These are phyloP conservation scores for Juglanconis oblonga DNA, from an alignment of 2,329 filamentous ascomycete genomes.

Conservation along the genomic window DNA sequence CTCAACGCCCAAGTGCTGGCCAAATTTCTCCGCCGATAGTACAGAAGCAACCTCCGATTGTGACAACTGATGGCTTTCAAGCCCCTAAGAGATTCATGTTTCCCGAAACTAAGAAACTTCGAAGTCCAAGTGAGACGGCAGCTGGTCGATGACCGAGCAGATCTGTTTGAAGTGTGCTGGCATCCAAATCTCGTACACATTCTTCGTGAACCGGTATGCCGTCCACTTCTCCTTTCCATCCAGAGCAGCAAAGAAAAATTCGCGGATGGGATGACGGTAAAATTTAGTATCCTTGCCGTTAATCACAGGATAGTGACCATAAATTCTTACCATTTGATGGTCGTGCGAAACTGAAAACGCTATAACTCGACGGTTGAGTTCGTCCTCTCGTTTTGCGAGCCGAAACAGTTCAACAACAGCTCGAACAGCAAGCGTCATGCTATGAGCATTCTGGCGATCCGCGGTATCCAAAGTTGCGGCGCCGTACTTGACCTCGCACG, in stretches of 20 bases:
- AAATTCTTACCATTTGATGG: constrained; percentile 32
- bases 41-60: too few species aligned
- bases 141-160: constrained; percentile 31
- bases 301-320: constrained; percentile 39
- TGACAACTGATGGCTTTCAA: too few species aligned
- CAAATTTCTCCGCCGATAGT: too few species aligned
- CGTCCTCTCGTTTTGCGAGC: constrained; percentile 31
- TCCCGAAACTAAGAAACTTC: too few species aligned
- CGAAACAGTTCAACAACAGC: constrained; percentile 38
- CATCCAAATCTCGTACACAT: constrained; percentile 25
- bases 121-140: too few species aligned
- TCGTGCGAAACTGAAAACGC: constrained; percentile 40
- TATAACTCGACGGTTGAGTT: constrained; percentile 22
- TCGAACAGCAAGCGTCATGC: constrained; percentile 38
- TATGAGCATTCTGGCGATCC: constrained; percentile 39
- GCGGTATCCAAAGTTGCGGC: constrained; percentile 33
- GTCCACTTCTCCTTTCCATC: constrained; percentile 35
- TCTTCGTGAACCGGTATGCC: constrained; percentile 30
- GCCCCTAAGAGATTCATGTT: too few species aligned
- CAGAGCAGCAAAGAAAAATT: constrained; percentile 30
- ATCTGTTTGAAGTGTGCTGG: constrained; percentile 33
- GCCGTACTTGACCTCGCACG: constrained; percentile 46
- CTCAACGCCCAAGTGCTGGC: too few species aligned
- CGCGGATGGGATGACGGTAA: constrained; percentile 35
- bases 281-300: constrained; percentile 27